A percentile compares a stretch with the other conserved stretches of the same genome.
These are phyloP conservation scores for Fusarium solani-melongenae DNA, from an alignment of 2,329 filamentous ascomycete species.

Conservation along the genomic window DNA sequence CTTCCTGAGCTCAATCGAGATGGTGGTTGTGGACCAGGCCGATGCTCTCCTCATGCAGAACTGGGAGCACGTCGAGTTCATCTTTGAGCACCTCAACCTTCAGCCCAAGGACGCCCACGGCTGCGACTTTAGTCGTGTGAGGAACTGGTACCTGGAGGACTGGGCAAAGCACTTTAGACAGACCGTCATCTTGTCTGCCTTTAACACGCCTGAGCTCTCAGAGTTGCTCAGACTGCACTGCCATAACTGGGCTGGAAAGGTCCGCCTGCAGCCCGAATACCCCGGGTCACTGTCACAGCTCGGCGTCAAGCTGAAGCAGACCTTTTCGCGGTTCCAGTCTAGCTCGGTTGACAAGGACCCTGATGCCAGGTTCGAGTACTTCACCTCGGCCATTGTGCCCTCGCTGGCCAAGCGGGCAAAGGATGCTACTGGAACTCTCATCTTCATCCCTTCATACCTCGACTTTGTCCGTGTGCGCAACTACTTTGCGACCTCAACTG, in stretches of 20 bases:
- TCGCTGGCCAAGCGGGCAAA: slow-evolving; percentile 75
- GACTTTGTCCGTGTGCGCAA: slow-evolving; percentile 96
- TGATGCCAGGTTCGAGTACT: slow-evolving; percentile 90
- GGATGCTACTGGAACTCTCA: slow-evolving; percentile 75
- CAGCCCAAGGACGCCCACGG: slow-evolving; percentile 91
- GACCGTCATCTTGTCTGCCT: slow-evolving; percentile 83
- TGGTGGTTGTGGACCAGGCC: slow-evolving; percentile 90
- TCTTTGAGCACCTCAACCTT: slow-evolving; percentile 90
- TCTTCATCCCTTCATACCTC: slow-evolving; percentile 93
- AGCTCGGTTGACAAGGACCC: slow-evolving; percentile 79
- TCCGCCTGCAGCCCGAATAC: slow-evolving; percentile 78
- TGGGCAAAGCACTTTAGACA: slow-evolving; percentile 85
- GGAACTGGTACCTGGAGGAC: slow-evolving; percentile 92
- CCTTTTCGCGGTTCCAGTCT: slow-evolving; percentile 87
- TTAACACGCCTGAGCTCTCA: slow-evolving; percentile 89
- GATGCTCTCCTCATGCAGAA: slow-evolving; percentile 98
- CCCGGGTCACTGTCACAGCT: slow-evolving; percentile 79
- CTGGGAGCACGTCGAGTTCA: slow-evolving; percentile 94
- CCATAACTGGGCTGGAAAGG: slow-evolving; percentile 83
- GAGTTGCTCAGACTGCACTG: slow-evolving; percentile 80
- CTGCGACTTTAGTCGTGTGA: slow-evolving; percentile 91
- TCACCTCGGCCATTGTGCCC: slow-evolving; percentile 83
- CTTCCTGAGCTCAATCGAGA: slow-evolving; percentile 92
- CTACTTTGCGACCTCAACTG: slow-evolving; percentile 80
- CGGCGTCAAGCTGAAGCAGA: slow-evolving; percentile 80